A percentile compares a stretch with the other conserved stretches of the same genome.
These are phyloP conservation scores for Kodamaea sp. DNA, from an alignment of 1,139 yeast genomes.

Conservation along the genomic window DNA sequence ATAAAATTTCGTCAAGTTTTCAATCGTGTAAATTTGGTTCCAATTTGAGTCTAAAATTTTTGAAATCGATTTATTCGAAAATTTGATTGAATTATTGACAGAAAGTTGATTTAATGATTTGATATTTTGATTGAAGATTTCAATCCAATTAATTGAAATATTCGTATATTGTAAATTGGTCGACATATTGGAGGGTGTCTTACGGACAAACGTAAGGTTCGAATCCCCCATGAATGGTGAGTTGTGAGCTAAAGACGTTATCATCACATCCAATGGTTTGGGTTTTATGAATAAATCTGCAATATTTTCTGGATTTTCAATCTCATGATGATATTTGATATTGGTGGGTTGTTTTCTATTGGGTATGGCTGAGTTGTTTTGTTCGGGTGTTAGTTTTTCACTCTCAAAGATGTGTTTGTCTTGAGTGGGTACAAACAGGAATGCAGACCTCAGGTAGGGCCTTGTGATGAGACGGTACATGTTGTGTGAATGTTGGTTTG, in stretches of 20 bases:
- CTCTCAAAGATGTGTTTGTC: slow-evolving; percentile 29
- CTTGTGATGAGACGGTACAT: slow-evolving; percentile 3
- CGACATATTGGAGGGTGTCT: slow-evolving; percentile 12
- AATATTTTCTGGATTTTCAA: slow-evolving; percentile 33
- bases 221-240: slow-evolving; percentile 30
- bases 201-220: slow-evolving; percentile 21
- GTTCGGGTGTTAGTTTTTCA: slow-evolving; percentile 29
- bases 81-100: slow-evolving; percentile 2
- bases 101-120: slow-evolving; percentile 16
- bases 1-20: slow-evolving; percentile 16
- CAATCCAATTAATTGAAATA: slow-evolving; percentile 30
- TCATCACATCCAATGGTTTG: slow-evolving; percentile 28
- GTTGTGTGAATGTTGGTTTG: too few relatives aligned
- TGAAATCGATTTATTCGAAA: slow-evolving; percentile 3
- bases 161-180: slow-evolving; percentile 27
- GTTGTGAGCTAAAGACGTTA: slow-evolving; percentile 28
- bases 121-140: slow-evolving; percentile 25
- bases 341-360: slow-evolving; percentile 15
- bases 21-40: slow-evolving; percentile 5
- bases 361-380: slow-evolving; percentile 36
- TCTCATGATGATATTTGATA: slow-evolving; percentile 27
- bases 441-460: slow-evolving; percentile 11
- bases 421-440: slow-evolving; percentile 35
- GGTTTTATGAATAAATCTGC: slow-evolving; percentile 23
- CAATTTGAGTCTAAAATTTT: slow-evolving; percentile 3